Evolutionary conservation across 2,329 filamentous ascomycete species (phyloP).

Genomic region (Exophiala calicioides): DNA sequence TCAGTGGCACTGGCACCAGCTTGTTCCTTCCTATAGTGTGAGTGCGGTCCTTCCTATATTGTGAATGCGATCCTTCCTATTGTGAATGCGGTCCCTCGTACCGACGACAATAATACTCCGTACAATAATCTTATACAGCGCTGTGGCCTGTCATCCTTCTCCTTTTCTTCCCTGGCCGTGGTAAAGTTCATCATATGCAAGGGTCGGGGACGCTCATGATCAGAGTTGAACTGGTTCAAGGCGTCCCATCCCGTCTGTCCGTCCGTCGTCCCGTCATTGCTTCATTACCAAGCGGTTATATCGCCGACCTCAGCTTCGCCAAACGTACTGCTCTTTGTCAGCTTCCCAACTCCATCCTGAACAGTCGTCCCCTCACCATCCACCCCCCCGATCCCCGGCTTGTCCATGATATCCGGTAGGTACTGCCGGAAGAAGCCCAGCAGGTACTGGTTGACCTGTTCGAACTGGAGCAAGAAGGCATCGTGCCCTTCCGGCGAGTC

Average conservation of each 20-base stretch:
- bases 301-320: slow-evolving; percentile 95
- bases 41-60: too few species aligned
- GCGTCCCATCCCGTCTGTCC: neutral
- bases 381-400: slow-evolving; percentile 45
- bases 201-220: neutral
- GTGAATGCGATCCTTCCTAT: too few species aligned
- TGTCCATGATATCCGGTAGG: slow-evolving; percentile 83
- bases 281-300: slow-evolving; percentile 44
- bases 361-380: slow-evolving; percentile 35
- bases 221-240: slow-evolving; percentile 31
- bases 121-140: slow-evolving; percentile 24
- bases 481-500: slow-evolving; percentile 95
- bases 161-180: neutral
- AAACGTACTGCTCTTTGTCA: slow-evolving; percentile 88
- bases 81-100: slow-evolving; percentile 29
- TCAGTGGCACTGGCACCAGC: too few species aligned
- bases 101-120: slow-evolving; percentile 27
- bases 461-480: slow-evolving; percentile 93
- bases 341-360: slow-evolving; percentile 55
- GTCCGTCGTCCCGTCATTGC: neutral
- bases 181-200: neutral
- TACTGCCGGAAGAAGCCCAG: slow-evolving; percentile 79
- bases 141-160: neutral
- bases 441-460: slow-evolving; percentile 90
- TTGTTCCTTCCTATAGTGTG: too few species aligned